phyloP scores from a whole-genome alignment of 75 land plant genomes.

The Selaginella tamariscina region DNA sequence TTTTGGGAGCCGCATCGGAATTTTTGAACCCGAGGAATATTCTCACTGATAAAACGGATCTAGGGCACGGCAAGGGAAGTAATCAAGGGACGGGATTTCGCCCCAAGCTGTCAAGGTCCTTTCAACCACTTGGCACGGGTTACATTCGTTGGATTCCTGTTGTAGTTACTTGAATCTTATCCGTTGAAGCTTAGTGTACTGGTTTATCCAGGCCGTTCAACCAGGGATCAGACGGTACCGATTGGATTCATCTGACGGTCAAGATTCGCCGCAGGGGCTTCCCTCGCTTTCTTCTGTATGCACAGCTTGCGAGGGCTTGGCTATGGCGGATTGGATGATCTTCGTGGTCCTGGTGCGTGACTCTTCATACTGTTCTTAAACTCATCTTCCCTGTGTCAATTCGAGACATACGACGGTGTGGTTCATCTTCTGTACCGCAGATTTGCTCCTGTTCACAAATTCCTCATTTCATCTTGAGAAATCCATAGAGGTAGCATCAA shows the following conservation, averaged over 20 bases:
- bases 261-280: background rate
- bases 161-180: too few species aligned
- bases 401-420: background rate
- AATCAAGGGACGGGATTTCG: background rate
- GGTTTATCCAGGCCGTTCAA: too few species aligned
- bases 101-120: background rate
- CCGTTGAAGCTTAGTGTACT: too few species aligned
- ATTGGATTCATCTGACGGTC: background rate
- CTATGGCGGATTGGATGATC: background rate
- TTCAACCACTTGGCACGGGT: background rate
- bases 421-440: background rate
- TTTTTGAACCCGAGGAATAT: too few species aligned
- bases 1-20: too few species aligned
- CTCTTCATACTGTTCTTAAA: background rate
- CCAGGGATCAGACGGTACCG: background rate
- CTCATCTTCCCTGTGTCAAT: too few species aligned
- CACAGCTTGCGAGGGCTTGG: background rate
- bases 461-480: background rate
- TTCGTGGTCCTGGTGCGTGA: background rate
- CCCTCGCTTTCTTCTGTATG: slow-evolving; percentile 1
- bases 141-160: background rate
- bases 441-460: background rate
- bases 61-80: too few species aligned
- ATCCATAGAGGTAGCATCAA: slow-evolving; percentile 3
- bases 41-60: too few species aligned